Conservation (phyloP, 2,329 filamentous ascomycete species). For the Colletotrichum magnum region DNA sequence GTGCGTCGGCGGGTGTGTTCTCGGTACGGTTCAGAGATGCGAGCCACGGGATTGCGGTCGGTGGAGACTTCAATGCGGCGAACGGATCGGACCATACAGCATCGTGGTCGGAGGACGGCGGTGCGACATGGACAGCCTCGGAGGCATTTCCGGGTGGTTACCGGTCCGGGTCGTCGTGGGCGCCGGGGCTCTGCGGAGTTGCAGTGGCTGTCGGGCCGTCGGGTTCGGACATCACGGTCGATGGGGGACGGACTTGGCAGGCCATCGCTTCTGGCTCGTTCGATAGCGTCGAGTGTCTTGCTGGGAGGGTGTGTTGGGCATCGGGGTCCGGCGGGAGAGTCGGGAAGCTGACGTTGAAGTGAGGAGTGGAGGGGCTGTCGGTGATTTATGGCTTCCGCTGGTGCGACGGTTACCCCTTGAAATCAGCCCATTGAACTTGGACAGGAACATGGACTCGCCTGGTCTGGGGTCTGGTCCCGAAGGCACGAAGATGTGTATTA, state of each 20-base stretch:
- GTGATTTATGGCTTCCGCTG: background rate
- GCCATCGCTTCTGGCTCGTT: constrained; percentile 49
- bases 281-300: constrained; percentile 50
- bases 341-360: constrained; percentile 38
- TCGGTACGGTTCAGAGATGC: constrained; percentile 50
- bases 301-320: constrained; percentile 48
- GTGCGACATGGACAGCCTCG: constrained; percentile 47
- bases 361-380: background rate
- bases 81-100: constrained; percentile 43
- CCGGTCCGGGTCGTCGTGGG: constrained; percentile 49
- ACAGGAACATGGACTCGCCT: too few relatives aligned
- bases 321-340: constrained; percentile 49
- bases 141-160: constrained; percentile 48
- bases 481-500: too few relatives aligned
- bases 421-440: background rate
- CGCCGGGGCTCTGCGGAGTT: constrained; percentile 43
- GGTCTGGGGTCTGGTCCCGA: too few relatives aligned
- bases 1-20: constrained; percentile 48
- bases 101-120: constrained; percentile 50
- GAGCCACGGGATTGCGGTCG: constrained; percentile 47
- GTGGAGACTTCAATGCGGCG: constrained; percentile 48
- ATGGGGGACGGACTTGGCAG: constrained; percentile 48
- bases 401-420: background rate
- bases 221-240: constrained; percentile 49
- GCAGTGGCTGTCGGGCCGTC: constrained; percentile 52